Conservation (phyloP, 2,329 filamentous ascomycete genomes). For the Epichloe typhina region DNA sequence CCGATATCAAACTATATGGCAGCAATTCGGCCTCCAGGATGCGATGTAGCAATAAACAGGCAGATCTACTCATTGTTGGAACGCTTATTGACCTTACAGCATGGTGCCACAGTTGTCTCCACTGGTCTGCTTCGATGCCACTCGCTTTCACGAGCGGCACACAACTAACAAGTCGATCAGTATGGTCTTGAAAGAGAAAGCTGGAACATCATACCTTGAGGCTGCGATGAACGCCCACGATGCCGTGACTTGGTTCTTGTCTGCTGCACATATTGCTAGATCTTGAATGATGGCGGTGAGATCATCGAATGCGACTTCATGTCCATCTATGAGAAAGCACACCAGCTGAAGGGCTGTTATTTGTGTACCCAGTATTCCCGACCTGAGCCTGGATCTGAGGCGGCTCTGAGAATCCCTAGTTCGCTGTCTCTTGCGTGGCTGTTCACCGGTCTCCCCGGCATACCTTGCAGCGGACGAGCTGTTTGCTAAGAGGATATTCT, state of each 20-base stretch:
- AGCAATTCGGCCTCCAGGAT: conserved; percentile 56
- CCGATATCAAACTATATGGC: conserved; percentile 50
- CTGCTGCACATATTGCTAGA: conserved; percentile 45
- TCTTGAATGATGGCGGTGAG: conserved; percentile 42
- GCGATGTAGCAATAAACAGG: conserved; percentile 57
- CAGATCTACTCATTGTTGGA: conserved; percentile 58
- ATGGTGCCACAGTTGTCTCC: conserved; percentile 66
- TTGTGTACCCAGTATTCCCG: conserved; percentile 28
- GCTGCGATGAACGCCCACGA: conserved; percentile 82
- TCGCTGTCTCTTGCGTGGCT: conserved; percentile 40
- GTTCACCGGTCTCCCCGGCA: conserved; percentile 23
- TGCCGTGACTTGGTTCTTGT: conserved; percentile 53
- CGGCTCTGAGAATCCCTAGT: conserved; percentile 29
- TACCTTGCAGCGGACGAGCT: conserved; percentile 11
- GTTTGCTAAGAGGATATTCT: conserved; percentile 29
- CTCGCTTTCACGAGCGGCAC: conserved; percentile 12
- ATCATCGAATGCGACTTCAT: conserved; percentile 34
- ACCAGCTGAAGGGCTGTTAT: conserved; percentile 43
- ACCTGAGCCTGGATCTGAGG: conserved; percentile 34
- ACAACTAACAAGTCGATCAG: conserved; percentile 20
- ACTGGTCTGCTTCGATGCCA: conserved; percentile 32
- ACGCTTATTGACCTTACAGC: conserved; percentile 59
- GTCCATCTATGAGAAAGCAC: conserved; percentile 40
- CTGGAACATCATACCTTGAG: conserved; percentile 45
- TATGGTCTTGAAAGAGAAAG: neutral